Conservation (phyloP, 345 rosid species). For the Schrenkiella parvula region DNA sequence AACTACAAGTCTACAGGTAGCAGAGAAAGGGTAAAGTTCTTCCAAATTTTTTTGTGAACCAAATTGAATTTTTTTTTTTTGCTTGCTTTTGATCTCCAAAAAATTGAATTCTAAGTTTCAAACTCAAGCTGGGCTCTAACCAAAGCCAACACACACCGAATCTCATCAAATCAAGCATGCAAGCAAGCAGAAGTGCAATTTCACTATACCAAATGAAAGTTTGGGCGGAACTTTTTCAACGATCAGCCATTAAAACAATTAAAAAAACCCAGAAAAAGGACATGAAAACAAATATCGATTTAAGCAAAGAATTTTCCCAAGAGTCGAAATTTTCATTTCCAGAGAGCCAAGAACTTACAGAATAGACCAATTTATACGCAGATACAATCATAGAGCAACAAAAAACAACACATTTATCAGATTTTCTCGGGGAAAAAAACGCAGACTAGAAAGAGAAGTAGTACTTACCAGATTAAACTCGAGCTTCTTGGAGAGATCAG, state of each 20-base stretch:
- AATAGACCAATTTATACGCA: not conserved
- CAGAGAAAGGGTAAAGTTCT: not conserved
- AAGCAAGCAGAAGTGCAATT: not conserved
- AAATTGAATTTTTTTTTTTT: too few relatives aligned
- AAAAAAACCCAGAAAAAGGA: constrained; percentile 3
- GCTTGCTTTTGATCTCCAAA: too few relatives aligned
- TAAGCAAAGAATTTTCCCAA: not conserved
- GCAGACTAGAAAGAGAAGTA: not conserved
- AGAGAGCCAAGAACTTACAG: not conserved
- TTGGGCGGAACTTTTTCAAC: not conserved
- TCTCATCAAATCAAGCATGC: not conserved
- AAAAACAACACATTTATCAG: not conserved
- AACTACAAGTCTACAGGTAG: not conserved
- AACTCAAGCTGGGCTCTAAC: not conserved
- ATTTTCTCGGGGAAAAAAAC: not conserved
- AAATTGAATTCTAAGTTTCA: not conserved
- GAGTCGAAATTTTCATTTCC: not conserved
- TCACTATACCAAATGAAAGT: too few relatives aligned
- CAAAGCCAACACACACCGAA: not conserved
- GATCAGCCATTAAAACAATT: not conserved
- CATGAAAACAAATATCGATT: not conserved
- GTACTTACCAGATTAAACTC: constrained; percentile 57
- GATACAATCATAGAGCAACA: not conserved
- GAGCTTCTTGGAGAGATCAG: constrained; percentile 63
- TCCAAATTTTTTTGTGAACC: not conserved